Conservation (phyloP, 176 grass and related monocot species). For the Hordeum marinum region DNA sequence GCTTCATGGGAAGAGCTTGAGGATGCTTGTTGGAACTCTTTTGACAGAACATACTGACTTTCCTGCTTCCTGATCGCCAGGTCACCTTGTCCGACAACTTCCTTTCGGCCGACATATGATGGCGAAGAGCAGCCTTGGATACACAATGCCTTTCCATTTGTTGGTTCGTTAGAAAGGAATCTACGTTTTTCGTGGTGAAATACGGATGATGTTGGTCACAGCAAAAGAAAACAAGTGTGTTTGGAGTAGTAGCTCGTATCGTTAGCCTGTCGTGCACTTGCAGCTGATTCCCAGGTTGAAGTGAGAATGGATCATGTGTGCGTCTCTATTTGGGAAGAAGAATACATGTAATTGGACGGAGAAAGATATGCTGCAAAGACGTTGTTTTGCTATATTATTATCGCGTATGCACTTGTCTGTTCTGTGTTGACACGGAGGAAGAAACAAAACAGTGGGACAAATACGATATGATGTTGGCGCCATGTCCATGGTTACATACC, state of each 20-base stretch:
- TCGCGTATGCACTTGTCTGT: no score
- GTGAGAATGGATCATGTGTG: neutral
- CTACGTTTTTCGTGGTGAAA: neutral
- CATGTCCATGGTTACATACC: no score
- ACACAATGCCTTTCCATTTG: constrained; percentile 6
- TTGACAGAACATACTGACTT: no score
- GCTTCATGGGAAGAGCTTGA: no score
- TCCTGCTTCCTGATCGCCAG: neutral
- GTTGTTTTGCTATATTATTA: neutral
- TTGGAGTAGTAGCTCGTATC: neutral
- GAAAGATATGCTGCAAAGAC: neutral
- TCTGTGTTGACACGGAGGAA: no score
- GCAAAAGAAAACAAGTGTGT: neutral
- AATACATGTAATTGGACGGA: neutral
- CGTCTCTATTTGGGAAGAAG: neutral
- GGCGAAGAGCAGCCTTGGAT: neutral
- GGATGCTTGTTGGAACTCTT: no score
- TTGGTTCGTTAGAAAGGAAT: neutral
- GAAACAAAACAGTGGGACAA: no score
- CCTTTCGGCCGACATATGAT: constrained; percentile 63
- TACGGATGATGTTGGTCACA: neutral
- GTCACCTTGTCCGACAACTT: constrained; percentile 51
- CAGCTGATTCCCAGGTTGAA: neutral
- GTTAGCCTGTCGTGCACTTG: neutral
- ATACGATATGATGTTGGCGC: no score